These are phyloP conservation scores for Backusella westeae DNA, from an alignment of 192 early-diverging fungal genomes.

Conservation along the genomic window DNA sequence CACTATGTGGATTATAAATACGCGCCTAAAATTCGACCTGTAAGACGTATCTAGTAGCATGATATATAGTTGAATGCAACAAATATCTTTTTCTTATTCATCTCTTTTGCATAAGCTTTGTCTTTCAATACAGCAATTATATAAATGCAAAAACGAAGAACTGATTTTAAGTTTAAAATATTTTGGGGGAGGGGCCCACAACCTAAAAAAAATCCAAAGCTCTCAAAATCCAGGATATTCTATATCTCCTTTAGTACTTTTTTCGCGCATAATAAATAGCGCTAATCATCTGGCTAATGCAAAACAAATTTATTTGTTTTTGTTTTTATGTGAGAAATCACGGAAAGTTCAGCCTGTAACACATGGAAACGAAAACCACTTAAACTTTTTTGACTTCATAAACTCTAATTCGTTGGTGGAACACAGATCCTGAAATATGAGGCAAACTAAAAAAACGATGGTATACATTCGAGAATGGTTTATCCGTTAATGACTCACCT, in stretches of 20 bases:
- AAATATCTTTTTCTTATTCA: no score
- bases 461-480: background rate
- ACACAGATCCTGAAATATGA: background rate
- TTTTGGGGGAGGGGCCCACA: background rate
- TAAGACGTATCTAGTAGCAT: no score
- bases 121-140: no score
- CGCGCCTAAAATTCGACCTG: no score
- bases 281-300: background rate
- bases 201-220: background rate
- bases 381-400: background rate
- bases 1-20: no score
- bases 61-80: no score
- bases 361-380: background rate
- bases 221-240: background rate
- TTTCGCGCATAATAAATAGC: background rate
- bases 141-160: no score
- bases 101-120: no score
- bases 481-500: background rate
- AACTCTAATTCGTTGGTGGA: background rate
- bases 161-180: no score
- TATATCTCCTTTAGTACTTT: background rate
- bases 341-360: background rate
- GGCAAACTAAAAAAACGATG: background rate
- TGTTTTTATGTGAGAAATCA: background rate
- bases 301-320: background rate